Conservation (phyloP, 2,329 filamentous ascomycete genomes). For the Xylariaceae sp. region DNA sequence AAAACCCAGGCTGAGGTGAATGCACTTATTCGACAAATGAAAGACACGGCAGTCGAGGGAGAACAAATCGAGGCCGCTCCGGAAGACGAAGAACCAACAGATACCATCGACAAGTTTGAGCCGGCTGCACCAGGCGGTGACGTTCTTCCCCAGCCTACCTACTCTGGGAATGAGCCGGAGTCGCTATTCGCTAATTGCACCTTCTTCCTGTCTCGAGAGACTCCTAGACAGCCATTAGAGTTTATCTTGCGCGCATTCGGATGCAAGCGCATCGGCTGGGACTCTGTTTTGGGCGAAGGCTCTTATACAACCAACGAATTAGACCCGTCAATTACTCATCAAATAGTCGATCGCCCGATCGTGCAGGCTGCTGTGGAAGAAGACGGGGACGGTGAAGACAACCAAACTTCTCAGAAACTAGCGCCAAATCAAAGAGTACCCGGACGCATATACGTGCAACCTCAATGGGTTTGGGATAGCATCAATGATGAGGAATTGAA, state of each 20-base stretch:
- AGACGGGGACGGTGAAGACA: constrained; percentile 60
- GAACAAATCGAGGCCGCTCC: constrained; percentile 49
- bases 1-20: constrained; percentile 70
- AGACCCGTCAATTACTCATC: constrained; percentile 90
- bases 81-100: constrained; percentile 53
- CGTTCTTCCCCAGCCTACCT: constrained; percentile 77
- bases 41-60: constrained; percentile 56
- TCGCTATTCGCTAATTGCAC: constrained; percentile 88
- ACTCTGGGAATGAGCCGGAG: constrained; percentile 68
- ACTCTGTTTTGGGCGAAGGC: constrained; percentile 85
- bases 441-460: constrained; percentile 92
- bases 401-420: constrained; percentile 65
- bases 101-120: constrained; percentile 89
- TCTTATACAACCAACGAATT: constrained; percentile 90
- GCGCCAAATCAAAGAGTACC: constrained; percentile 75
- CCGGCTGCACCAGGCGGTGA: constrained; percentile 84
- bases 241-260: constrained; percentile 94
- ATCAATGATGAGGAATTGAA: constrained; percentile 91
- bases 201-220: constrained; percentile 92
- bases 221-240: constrained; percentile 86
- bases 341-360: constrained; percentile 89
- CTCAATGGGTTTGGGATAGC: constrained; percentile 98
- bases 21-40: constrained; percentile 72
- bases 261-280: constrained; percentile 96
- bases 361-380: constrained; percentile 64